Evolutionary conservation across 768 basidiomycete species (phyloP).

Genomic region (Agrocybe chaxingu): DNA sequence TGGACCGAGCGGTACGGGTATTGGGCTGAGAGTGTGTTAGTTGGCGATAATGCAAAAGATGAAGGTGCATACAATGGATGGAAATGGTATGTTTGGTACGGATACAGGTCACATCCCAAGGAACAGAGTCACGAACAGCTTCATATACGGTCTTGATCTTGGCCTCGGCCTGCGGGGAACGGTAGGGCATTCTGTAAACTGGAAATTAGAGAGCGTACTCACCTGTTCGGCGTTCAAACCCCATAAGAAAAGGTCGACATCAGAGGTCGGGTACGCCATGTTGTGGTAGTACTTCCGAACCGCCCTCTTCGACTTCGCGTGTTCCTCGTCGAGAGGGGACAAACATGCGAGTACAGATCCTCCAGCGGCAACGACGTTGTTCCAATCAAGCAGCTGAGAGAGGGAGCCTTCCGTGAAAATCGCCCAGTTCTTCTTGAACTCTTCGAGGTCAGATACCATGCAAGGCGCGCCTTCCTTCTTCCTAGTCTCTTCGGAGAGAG

Average conservation of each 20-base stretch:
- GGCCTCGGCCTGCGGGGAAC: conserved; percentile 42
- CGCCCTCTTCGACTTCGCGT: conserved; percentile 50
- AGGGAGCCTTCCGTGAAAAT: conserved; percentile 63
- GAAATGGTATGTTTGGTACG: conserved; percentile 65
- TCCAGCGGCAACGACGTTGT: conserved; percentile 60
- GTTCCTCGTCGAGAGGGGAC: conserved; percentile 43
- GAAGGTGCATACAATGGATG: conserved; percentile 46
- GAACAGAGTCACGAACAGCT: conserved; percentile 61
- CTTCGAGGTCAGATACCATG: conserved; percentile 48
- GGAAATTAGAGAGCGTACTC: conserved; percentile 1
- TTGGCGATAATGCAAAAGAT: not conserved
- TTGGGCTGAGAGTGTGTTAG: conserved; percentile 37
- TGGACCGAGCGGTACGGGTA: conserved; percentile 68
- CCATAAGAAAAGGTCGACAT: conserved; percentile 63
- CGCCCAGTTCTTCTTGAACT: conserved; percentile 63
- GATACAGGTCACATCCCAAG: conserved; percentile 68
- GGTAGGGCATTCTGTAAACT: not conserved
- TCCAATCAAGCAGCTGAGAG: conserved; percentile 58
- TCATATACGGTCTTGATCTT: conserved; percentile 60
- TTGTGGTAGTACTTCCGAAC: conserved; percentile 58
- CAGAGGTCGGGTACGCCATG: conserved; percentile 54
- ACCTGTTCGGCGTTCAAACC: conserved; percentile 55
- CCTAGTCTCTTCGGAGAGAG: conserved; percentile 38
- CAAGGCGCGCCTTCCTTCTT: conserved; percentile 47
- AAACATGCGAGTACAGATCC: conserved; percentile 60